Evolutionary conservation across 129 eudicot species (phyloP), one percentile per base, ranked within the genome.

Genomic region (Silybum marianum): DNA sequence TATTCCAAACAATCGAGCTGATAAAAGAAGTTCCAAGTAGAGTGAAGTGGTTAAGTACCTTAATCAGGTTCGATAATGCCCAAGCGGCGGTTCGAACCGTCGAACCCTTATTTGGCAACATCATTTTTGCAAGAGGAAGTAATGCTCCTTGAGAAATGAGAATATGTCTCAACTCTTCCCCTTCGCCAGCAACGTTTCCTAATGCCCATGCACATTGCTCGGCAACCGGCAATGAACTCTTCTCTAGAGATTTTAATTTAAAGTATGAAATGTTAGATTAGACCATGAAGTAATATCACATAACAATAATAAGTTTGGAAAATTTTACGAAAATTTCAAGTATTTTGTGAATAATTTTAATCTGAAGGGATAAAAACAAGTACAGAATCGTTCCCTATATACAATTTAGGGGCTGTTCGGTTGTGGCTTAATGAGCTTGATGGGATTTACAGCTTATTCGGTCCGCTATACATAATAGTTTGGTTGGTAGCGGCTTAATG

Each of bases 131-230:
- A 73, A 95, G 99, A 78, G 98, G 95, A 63, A 80, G 88, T 69
- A 93, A 88, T 26, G 95, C 98, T 83, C 99, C 99, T 76, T 95
- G 99, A 10, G 91, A 90, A 66, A 95, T 76, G 42, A 95, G 85
- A 82, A 91, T 78, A 80, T 86, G 88, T 86, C 99, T 88, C 78
- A 95, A 81, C 36, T 95, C 98, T 85, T 92, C 95, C 26, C 93
- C 98, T 92, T 95, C 99, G 54, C 98, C 99, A 32, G 99, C 98
- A 76, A 95, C 99, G 76, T 95, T 95, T 80, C 99, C 99, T 85
- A 95, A 79, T 42, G 99, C 99, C 99, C 99, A 95, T 72, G 99
- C 99, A 81, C 99, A 95, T 78, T 95, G 99, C 88, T 95, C 99
- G 16, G 98, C 98, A 73, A 95, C 98, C 32, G 91, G 88, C 74